A percentile compares a stretch with the other conserved stretches of the same genome.
phyloP scores from a whole-genome alignment of 2,329 filamentous ascomycete genomes.

The Phaeosphaeriaceae sp. region DNA sequence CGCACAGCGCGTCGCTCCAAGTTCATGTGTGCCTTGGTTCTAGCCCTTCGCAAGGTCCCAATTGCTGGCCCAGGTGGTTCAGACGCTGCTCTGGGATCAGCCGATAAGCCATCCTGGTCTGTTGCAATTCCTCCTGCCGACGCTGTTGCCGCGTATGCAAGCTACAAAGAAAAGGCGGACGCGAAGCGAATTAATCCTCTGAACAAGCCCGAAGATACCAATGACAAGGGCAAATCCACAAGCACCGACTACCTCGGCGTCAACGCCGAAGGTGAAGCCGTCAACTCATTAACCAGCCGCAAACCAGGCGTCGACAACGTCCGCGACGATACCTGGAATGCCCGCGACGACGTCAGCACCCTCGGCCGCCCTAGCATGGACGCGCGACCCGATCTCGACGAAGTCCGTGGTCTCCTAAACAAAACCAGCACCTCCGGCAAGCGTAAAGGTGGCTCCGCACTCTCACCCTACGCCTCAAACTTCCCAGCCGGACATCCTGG shows the following conservation, averaged over 20 bases:
- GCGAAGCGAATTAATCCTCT: constrained; percentile 69
- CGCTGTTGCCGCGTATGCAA: constrained; percentile 67
- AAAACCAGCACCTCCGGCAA: constrained; percentile 55
- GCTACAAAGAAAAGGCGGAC: constrained; percentile 59
- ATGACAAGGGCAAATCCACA: constrained; percentile 38
- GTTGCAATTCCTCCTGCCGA: constrained; percentile 75
- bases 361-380: constrained; percentile 51
- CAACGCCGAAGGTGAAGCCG: constrained; percentile 48
- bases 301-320: constrained; percentile 51
- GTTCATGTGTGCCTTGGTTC: constrained; percentile 92
- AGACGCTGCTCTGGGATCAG: constrained; percentile 63
- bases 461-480: constrained; percentile 29
- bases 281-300: constrained; percentile 53
- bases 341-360: constrained; percentile 47
- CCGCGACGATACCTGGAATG: constrained; percentile 55
- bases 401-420: constrained; percentile 53
- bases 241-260: constrained; percentile 43
- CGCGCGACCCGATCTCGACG: constrained; percentile 52
- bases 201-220: constrained; percentile 35
- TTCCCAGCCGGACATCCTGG: constrained; percentile 12
- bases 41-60: constrained; percentile 84
- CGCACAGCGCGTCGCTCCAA: constrained; percentile 84
- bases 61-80: constrained; percentile 83
- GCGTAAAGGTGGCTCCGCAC: constrained; percentile 42
- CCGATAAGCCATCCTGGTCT: constrained; percentile 78